These are phyloP conservation scores for Botrytis tulipae DNA, from an alignment of 2,329 filamentous ascomycete genomes.

Conservation along the genomic window DNA sequence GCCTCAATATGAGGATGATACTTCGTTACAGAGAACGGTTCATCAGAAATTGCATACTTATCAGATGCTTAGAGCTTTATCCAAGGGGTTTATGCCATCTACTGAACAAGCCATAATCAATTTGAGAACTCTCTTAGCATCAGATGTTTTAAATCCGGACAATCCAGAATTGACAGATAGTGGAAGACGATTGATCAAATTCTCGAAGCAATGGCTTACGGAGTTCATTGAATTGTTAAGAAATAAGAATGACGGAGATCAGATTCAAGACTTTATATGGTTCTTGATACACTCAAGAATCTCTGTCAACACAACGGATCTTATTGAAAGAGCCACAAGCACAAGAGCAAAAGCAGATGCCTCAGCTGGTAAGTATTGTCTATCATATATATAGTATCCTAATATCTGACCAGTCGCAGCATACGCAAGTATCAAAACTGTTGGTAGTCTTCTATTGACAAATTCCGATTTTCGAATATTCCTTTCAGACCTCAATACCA, in stretches of 20 bases:
- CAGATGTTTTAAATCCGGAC: constrained; percentile 74
- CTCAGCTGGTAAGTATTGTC: constrained; percentile 56
- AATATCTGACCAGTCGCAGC: constrained; percentile 47
- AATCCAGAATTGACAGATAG: constrained; percentile 73
- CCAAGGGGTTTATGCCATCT: constrained; percentile 86
- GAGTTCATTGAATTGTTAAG: constrained; percentile 78
- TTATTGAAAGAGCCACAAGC: constrained; percentile 58
- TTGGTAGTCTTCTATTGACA: constrained; percentile 79
- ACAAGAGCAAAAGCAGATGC: constrained; percentile 69
- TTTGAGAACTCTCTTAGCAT: constrained; percentile 73
- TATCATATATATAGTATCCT: neutral
- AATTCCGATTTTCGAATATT: constrained; percentile 91
- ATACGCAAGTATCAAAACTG: constrained; percentile 77
- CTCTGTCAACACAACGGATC: constrained; percentile 62
- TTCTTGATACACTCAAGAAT: constrained; percentile 73
- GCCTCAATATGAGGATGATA: constrained; percentile 80
- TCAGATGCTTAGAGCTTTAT: constrained; percentile 81
- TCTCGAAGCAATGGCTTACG: constrained; percentile 69
- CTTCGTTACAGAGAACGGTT: constrained; percentile 69
- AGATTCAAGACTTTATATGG: constrained; percentile 92
- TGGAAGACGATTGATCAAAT: constrained; percentile 70
- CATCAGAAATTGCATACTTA: constrained; percentile 92
- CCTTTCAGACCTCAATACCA: constrained; percentile 72
- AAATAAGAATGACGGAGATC: constrained; percentile 79
- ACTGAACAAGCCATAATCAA: constrained; percentile 81